Conservation (phyloP, 148 eudicot genomes). For the Persicaria maculosa region DNA sequence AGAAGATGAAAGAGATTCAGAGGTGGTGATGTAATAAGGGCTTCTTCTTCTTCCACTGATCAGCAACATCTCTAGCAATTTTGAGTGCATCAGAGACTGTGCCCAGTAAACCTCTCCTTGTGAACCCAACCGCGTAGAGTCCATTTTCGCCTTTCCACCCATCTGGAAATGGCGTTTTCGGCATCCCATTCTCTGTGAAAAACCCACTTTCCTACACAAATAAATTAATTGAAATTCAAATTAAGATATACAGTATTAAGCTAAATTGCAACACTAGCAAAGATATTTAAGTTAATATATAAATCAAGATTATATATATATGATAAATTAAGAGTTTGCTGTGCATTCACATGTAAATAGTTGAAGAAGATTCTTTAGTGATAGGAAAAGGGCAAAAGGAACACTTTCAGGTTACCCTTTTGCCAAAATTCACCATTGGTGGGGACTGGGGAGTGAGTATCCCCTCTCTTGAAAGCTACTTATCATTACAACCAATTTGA, state of each 20-base stretch:
- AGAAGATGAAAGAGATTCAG: background rate
- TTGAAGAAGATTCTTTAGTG: constrained; percentile 1
- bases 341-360: background rate
- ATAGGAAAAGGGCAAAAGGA: constrained; percentile 3
- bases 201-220: constrained; percentile 53
- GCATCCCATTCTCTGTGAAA: constrained; percentile 71
- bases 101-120: constrained; percentile 80
- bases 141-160: constrained; percentile 88
- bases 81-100: constrained; percentile 63
- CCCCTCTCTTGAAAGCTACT: constrained; percentile 8
- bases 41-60: constrained; percentile 50
- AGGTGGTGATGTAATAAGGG: constrained; percentile 3
- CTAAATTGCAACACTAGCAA: background rate
- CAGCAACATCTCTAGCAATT: constrained; percentile 57
- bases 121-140: constrained; percentile 80
- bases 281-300: background rate
- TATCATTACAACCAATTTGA: background rate
- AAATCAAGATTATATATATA: background rate
- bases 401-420: constrained; percentile 6
- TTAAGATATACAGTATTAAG: background rate
- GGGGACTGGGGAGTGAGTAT: background rate
- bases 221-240: background rate
- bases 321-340: background rate
- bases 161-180: constrained; percentile 71
- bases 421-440: background rate